Base-by-base conservation (phyloP, 2,329 filamentous ascomycete species). In the Colletotrichum chlorophyti region DNA sequence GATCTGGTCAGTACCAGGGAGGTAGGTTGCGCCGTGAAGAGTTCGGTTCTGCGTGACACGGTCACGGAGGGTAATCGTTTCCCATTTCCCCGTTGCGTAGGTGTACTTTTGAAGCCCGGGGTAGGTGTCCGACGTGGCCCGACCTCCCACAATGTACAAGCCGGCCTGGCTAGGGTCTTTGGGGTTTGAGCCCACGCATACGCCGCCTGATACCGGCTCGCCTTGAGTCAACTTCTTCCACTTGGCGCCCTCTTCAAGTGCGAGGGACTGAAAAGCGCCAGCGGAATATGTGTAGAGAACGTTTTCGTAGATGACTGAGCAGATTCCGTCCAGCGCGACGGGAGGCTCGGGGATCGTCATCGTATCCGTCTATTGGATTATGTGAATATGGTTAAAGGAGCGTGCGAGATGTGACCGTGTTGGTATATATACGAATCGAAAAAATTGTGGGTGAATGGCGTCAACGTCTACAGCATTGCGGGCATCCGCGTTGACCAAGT, bases 241-340 rank as follows among this genome's bases (percentile, higher is more conserved):
- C 75, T 85, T 75, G 45, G 86, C 90, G 47, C 90, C 90, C 64
- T 86, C 74, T 62, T 83, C 75, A 63, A 98, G 76, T 11, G 81
- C 74, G 63, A 98, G 75, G 8, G 90, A 89, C 70, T 93, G 85
- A 66, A 98, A 93, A 24, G 86, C 90, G 42, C 84, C 76, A 8
- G 86, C 76, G 6, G 91, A 91, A 72, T 91, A 96, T 41, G 90
- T 87, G 77, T 96, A 98, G 50, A 98, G 85, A 11, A 87, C 92
- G 72, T 93, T 88, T 70, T 93, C 81, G 77, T 91, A 81, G 61
- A 97, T 83, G 68, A 90, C 85, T 57, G 93, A 92, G 76, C 94
- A 98, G 68, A 91, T 87, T 74, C 88, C 86, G 72, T 87, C 84
- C 71, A 97, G 78, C 62, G 88, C 79, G 69, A 86, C 82, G 50